phyloP scores from a whole-genome alignment of 495 filamentous ascomycete species.

The Delitschia confertaspora region DNA sequence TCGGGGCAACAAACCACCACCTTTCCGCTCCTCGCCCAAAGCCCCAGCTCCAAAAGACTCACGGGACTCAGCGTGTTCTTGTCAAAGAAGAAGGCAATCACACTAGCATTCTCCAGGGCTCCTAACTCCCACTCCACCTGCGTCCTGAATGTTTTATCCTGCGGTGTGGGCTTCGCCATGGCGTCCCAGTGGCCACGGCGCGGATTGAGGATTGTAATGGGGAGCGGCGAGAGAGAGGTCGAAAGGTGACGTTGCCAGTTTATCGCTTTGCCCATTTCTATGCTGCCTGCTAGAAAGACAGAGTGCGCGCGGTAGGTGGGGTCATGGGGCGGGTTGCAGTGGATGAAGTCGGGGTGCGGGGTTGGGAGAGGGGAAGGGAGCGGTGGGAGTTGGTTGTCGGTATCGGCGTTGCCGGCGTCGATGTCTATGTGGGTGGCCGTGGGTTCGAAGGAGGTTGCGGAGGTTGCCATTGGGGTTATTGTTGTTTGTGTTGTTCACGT shows the following conservation, averaged over 20 bases:
- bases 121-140: slow-evolving; percentile 55
- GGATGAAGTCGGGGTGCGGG: not conserved
- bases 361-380: not conserved
- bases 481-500: too few relatives aligned
- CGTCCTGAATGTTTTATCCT: slow-evolving; percentile 38
- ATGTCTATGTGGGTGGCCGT: too few relatives aligned
- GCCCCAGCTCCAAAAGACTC: slow-evolving; percentile 45
- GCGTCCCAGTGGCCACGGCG: slow-evolving; percentile 47
- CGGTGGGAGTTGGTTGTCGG: slow-evolving; percentile 12
- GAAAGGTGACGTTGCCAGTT: slow-evolving; percentile 17
- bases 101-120: slow-evolving; percentile 42
- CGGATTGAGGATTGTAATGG: slow-evolving; percentile 53
- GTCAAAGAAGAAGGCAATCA: slow-evolving; percentile 50
- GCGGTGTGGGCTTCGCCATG: slow-evolving; percentile 41
- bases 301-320: slow-evolving; percentile 5
- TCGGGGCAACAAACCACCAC: slow-evolving; percentile 44
- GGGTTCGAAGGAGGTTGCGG: too few relatives aligned
- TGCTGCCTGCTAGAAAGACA: slow-evolving; percentile 29
- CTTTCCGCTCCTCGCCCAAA: slow-evolving; percentile 41
- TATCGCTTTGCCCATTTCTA: slow-evolving; percentile 26
- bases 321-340: slow-evolving; percentile 8
- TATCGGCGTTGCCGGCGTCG: slow-evolving; percentile 8
- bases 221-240: slow-evolving; percentile 19
- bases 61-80: slow-evolving; percentile 40
- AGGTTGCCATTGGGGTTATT: too few relatives aligned